Evolutionary conservation across 1,284 basidiomycete species (phyloP).

Genomic region (Hemileia vastatrix): DNA sequence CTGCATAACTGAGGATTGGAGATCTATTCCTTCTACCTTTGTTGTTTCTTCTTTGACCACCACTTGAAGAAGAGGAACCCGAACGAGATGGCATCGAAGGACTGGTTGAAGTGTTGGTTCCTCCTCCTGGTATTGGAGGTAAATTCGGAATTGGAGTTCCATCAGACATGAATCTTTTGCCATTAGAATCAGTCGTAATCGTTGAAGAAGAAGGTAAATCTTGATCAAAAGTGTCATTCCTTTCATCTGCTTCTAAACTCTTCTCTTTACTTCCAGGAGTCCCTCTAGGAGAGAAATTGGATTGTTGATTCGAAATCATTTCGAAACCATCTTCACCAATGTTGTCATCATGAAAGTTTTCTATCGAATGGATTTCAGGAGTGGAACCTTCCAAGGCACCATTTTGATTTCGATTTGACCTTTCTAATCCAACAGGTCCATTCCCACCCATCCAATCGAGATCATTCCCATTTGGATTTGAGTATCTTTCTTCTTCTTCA

Average conservation of each 20-base stretch:
- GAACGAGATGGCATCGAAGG: conserved; percentile 2
- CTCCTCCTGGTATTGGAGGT: conserved; percentile 27
- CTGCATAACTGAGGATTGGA: conserved; percentile 32
- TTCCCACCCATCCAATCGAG: neutral
- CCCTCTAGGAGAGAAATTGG: neutral
- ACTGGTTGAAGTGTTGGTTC: conserved; percentile 3
- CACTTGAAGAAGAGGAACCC: neutral
- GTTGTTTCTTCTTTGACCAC: conserved; percentile 4
- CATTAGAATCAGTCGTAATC: neutral
- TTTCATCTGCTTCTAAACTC: neutral
- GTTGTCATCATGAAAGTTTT: neutral
- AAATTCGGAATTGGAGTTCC: conserved; percentile 32
- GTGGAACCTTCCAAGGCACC: neutral
- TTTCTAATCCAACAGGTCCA: neutral
- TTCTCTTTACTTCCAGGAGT: neutral
- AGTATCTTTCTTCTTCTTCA: neutral
- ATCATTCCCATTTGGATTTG: neutral
- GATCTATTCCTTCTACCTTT: conserved; percentile 28
- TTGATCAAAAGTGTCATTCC: neutral
- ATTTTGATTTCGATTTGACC: no score
- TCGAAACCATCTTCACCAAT: neutral
- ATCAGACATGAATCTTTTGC: conserved; percentile 23
- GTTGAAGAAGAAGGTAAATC: neutral
- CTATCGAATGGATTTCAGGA: neutral
- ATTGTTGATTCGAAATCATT: neutral